Percentiles rank a stretch among this genome's conserved stretches.
Evolutionary conservation across 495 filamentous ascomycete genomes (phyloP).

Genomic region (Lepraria neglecta): DNA sequence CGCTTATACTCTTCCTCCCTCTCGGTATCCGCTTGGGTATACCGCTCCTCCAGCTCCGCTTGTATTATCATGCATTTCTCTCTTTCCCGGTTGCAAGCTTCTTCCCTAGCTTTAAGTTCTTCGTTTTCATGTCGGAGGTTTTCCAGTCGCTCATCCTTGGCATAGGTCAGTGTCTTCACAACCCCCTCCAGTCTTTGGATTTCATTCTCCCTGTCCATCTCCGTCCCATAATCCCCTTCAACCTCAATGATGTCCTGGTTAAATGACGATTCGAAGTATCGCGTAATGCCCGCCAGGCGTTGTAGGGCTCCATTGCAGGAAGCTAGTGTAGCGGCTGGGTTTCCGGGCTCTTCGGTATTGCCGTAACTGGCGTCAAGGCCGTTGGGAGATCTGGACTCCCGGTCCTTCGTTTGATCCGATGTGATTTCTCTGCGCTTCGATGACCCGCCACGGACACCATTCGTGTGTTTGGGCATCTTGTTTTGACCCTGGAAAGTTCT

Average conservation of each 20-base stretch:
- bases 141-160: constrained; percentile 16
- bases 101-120: constrained; percentile 12
- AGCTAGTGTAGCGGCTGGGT: constrained; percentile 19
- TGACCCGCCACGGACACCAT: constrained; percentile 15
- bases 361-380: constrained; percentile 12
- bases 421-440: constrained; percentile 17
- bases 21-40: constrained; percentile 10
- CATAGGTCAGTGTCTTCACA: constrained; percentile 10
- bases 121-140: constrained; percentile 8
- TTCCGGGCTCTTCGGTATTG: constrained; percentile 15
- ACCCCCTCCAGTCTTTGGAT: constrained; percentile 2
- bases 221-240: constrained; percentile 17
- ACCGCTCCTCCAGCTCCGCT: constrained; percentile 11
- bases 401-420: constrained; percentile 22
- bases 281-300: constrained; percentile 19
- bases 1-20: constrained; percentile 17
- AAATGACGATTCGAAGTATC: constrained; percentile 15
- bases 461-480: constrained; percentile 17
- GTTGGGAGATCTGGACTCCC: constrained; percentile 20
- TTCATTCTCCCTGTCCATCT: constrained; percentile 17
- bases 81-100: constrained; percentile 11
- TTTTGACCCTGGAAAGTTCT: constrained; percentile 14
- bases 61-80: constrained; percentile 4
- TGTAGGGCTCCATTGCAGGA: constrained; percentile 20
- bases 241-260: constrained; percentile 11